Evolutionary conservation across 257 asterid genomes (phyloP), one percentile per base, ranked within the genome.

Genomic region (Galeopsis tetrahit): DNA sequence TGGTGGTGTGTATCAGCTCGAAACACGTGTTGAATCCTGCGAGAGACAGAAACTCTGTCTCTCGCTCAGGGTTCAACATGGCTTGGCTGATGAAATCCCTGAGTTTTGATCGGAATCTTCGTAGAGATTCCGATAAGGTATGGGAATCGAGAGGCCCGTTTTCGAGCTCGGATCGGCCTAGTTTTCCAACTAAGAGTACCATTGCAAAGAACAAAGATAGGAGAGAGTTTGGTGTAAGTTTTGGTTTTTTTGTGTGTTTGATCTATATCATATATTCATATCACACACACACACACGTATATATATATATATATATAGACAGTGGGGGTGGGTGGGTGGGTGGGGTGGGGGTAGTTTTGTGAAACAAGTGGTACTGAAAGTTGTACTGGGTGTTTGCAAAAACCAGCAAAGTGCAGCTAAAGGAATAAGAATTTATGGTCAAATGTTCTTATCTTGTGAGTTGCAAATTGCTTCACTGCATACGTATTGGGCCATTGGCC

Each of bases 121-220:
- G 63, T 33, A 84, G 62, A 40, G 88, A 72, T 62, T 82, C 82
- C 66, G 63, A 48, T 1, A 35, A 4, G 72, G 82, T 75, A 6
- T 79, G 81, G 21, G 82, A 56, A 35, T 75, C 57, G 36, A 17
- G 72, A 60, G 31, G 71, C 71, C 35, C 80, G 51, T 77, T 71
- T 57, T 76, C 82, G 78, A 70, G 56, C 73, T 17, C 81, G 75
- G 67, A 68, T 51, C 72, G 80, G 58, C 86, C 70, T 56, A 85
- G 73, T 9, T 77, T 88, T 44, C 70, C 72, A 10, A 79, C 80
- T 66, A 76, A 59, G 57, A 86, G 76, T 66, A 85, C 85, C 95
- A 89, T 86, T 8, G 67, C 21, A 17, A 4, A 43, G 10, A 53
- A 40, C 1, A 6, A 39, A 11, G 10, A 38, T 6, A 34, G 36